These are phyloP conservation scores for Neonothopanus nambi DNA, from an alignment of 1,284 basidiomycete species.

Conservation along the genomic window DNA sequence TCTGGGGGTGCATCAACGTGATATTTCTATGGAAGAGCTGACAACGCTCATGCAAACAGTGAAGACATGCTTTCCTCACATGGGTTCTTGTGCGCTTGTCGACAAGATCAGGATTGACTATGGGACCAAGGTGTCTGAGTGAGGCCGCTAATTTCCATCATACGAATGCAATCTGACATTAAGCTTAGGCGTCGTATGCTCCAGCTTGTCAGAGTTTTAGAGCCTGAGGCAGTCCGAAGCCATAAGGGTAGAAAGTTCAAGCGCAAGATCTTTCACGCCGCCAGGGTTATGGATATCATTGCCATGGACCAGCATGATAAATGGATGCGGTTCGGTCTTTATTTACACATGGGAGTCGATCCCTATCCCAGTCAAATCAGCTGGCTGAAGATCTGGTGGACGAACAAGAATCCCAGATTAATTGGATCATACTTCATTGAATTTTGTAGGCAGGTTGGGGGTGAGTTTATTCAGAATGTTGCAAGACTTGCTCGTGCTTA, in stretches of 20 bases:
- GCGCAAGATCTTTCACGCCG: conserved; percentile 26
- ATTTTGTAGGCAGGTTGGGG: not conserved
- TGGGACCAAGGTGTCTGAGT: conserved; percentile 11
- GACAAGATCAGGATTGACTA: conserved; percentile 10
- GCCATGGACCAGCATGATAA: conserved; percentile 42
- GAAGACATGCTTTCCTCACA: conserved; percentile 3
- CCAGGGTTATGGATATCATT: conserved; percentile 34
- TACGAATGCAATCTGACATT: no score
- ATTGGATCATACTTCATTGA: conserved; percentile 26
- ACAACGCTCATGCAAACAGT: not conserved
- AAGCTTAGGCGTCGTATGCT: no score
- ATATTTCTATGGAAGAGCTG: conserved; percentile 6
- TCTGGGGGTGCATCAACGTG: not conserved
- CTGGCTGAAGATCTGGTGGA: conserved; percentile 44
- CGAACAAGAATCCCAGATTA: conserved; percentile 37
- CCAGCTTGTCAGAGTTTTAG: not conserved
- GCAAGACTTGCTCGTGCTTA: conserved; percentile 2
- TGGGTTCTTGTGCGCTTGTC: conserved; percentile 16
- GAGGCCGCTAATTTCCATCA: not conserved
- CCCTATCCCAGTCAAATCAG: conserved; percentile 29
- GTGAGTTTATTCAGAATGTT: not conserved
- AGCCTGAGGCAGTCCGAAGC: conserved; percentile 9
- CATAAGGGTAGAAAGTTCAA: conserved; percentile 15
- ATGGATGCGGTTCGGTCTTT: conserved; percentile 38
- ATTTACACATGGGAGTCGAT: conserved; percentile 36